Evolutionary conservation across 2,329 filamentous ascomycete species (phyloP).

Genomic region (Colletotrichum melonis): DNA sequence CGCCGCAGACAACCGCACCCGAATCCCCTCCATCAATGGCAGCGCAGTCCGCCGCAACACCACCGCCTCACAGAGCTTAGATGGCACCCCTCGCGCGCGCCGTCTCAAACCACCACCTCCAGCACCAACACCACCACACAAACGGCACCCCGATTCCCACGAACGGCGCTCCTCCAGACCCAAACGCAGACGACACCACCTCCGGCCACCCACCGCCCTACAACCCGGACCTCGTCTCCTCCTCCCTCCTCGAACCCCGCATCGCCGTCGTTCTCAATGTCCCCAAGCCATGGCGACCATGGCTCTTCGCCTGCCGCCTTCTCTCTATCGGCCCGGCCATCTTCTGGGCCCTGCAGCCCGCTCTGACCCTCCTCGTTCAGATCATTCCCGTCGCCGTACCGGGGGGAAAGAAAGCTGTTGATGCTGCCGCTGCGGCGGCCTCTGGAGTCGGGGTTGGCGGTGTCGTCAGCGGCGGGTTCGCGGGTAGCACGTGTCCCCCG

Average conservation of each 20-base stretch:
- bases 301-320: constrained; percentile 78
- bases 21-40: constrained; percentile 22
- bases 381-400: constrained; percentile 57
- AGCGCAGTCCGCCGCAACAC: constrained; percentile 22
- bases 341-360: constrained; percentile 78
- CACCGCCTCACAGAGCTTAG: constrained; percentile 8
- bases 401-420: constrained; percentile 35
- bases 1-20: not conserved
- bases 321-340: constrained; percentile 77
- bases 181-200: not conserved
- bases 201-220: constrained; percentile 16
- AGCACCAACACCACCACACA: not conserved
- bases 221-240: constrained; percentile 33
- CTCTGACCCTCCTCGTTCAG: constrained; percentile 75
- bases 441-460: not conserved
- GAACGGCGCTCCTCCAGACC: constrained; percentile 8
- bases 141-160: not conserved
- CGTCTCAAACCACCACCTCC: constrained; percentile 6
- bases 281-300: constrained; percentile 77
- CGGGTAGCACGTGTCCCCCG: constrained; percentile 51
- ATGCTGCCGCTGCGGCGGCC: constrained; percentile 18
- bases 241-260: constrained; percentile 75
- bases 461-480: constrained; percentile 53
- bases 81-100: constrained; percentile 22
- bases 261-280: constrained; percentile 83